phyloP scores from a whole-genome alignment of 2,329 filamentous ascomycete species.

The Fusarium temperatum region DNA sequence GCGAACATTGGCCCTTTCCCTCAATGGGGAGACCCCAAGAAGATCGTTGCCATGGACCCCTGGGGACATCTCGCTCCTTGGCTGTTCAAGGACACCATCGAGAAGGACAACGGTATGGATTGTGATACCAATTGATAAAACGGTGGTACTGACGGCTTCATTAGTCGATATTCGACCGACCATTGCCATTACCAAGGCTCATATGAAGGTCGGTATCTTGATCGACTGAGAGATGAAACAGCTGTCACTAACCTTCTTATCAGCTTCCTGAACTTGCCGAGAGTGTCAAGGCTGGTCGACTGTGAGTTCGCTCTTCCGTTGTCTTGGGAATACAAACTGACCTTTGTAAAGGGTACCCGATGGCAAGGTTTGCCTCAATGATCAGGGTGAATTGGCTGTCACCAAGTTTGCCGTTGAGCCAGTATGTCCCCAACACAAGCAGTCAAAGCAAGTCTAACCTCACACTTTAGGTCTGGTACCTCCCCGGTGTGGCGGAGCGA shows the following conservation, averaged over 20 bases:
- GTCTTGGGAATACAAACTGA: constrained; percentile 16
- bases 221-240: neutral
- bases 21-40: constrained; percentile 88
- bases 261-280: constrained; percentile 90
- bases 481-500: constrained; percentile 87
- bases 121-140: neutral
- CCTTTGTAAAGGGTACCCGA: constrained; percentile 64
- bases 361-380: constrained; percentile 89
- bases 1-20: constrained; percentile 87
- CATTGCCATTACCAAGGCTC: constrained; percentile 89
- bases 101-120: constrained; percentile 71
- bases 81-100: constrained; percentile 82
- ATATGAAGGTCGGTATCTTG: constrained; percentile 76
- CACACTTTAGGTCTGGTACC: constrained; percentile 71
- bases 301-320: constrained; percentile 56
- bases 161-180: constrained; percentile 85
- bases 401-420: constrained; percentile 98
- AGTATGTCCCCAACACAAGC: constrained; percentile 58
- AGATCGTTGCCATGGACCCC: constrained; percentile 98
- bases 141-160: constrained; percentile 3
- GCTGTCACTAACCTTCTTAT: constrained; percentile 1
- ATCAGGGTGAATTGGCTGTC: constrained; percentile 86
- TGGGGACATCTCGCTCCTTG: constrained; percentile 87
- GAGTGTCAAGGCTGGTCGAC: constrained; percentile 80
- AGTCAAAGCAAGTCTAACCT: neutral